Conservation (phyloP, 345 rosid genomes). For the Gossypium longicalyx region DNA sequence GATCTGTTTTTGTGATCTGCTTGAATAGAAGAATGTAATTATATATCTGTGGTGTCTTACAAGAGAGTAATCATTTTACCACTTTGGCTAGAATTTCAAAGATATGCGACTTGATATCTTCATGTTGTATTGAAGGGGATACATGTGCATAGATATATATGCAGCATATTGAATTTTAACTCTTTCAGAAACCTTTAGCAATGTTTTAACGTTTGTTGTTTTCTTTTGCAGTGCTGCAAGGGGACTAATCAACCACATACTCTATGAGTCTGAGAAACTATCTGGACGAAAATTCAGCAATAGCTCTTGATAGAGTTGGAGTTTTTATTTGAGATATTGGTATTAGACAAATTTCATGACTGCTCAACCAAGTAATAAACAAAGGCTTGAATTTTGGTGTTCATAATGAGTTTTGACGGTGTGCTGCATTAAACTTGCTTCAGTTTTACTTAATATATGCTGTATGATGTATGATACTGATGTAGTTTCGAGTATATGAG, state of each 20-base stretch:
- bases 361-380: not conserved
- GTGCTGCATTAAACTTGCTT: not conserved
- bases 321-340: not conserved
- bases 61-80: not conserved
- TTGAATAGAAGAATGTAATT: not conserved
- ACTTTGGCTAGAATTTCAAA: not conserved
- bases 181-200: not conserved
- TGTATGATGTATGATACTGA: not conserved
- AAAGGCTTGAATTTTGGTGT: not conserved
- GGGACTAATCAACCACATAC: slow-evolving; percentile 90
- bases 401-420: not conserved
- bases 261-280: slow-evolving; percentile 71
- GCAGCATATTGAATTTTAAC: not conserved
- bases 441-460: not conserved
- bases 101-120: not conserved
- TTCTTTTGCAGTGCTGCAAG: slow-evolving; percentile 78
- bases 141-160: not conserved
- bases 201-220: not conserved
- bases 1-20: not conserved
- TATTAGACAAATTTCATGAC: not conserved
- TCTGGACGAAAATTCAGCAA: slow-evolving; percentile 75
- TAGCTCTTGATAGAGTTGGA: slow-evolving; percentile 19
- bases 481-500: not conserved
- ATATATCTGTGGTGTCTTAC: not conserved
- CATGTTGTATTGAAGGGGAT: not conserved